phyloP scores from a whole-genome alignment of 352 stramenopile species.

The Pythium sukuiense region DNA sequence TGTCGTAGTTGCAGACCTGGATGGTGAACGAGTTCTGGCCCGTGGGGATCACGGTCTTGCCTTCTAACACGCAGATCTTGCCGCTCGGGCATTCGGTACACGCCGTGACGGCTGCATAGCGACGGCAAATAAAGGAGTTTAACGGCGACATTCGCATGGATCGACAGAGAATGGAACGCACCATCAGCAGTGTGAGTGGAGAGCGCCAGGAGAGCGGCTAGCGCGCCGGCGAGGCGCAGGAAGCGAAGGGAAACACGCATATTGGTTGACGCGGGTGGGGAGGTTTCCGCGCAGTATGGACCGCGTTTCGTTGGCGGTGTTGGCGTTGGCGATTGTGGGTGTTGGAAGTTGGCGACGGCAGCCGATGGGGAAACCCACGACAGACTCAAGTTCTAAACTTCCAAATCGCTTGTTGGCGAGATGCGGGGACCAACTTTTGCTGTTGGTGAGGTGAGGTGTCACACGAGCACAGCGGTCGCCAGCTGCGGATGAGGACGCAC shows the following conservation, averaged over 20 bases:
- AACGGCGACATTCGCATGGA: not conserved
- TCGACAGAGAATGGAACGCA: not conserved
- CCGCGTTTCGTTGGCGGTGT: not conserved
- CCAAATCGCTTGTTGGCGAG: not conserved
- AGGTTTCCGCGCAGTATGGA: not conserved
- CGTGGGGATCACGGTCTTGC: slow-evolving; percentile 33
- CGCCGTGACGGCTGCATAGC: slow-evolving; percentile 32
- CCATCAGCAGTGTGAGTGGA: not conserved
- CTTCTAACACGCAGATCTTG: slow-evolving; percentile 63
- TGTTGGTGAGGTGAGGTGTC: slow-evolving; percentile 4
- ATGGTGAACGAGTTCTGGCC: slow-evolving; percentile 45
- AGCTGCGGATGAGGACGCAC: not conserved
- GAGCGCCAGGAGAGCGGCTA: not conserved
- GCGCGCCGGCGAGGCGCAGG: not conserved
- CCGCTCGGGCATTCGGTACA: slow-evolving; percentile 51
- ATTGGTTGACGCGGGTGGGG: not conserved
- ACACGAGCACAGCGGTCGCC: not conserved
- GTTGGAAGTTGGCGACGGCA: not conserved
- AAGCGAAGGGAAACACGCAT: not conserved
- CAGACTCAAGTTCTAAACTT: not conserved
- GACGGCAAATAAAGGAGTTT: not conserved
- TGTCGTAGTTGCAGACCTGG: slow-evolving; percentile 74
- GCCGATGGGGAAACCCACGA: not conserved
- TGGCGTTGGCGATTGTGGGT: not conserved
- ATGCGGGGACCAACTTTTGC: not conserved